phyloP scores from a whole-genome alignment of 1,139 yeast genomes.

The Yamadazyma diospyri region DNA sequence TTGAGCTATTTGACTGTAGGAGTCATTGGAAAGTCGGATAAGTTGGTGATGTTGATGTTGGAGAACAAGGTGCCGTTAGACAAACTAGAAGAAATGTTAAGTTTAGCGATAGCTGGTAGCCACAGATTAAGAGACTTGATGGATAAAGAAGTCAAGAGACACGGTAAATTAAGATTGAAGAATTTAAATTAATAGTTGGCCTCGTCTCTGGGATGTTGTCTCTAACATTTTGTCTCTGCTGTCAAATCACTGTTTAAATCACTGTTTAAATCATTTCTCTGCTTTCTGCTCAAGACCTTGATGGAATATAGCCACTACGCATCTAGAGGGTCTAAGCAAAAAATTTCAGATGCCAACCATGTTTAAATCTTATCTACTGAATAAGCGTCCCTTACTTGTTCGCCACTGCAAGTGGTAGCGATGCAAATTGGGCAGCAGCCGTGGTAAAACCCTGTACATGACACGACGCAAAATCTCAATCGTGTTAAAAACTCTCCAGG shows the following conservation, averaged over 20 bases:
- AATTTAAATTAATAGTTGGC: slow-evolving; percentile 15
- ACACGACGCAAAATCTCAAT: slow-evolving; percentile 5
- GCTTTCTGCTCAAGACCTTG: too few species aligned
- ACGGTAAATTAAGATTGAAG: slow-evolving; percentile 48
- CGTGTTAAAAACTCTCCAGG: slow-evolving; percentile 4
- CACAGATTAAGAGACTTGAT: slow-evolving; percentile 77
- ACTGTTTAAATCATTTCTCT: too few species aligned
- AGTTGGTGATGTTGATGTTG: slow-evolving; percentile 67
- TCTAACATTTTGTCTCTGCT: too few species aligned
- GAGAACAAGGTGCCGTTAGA: slow-evolving; percentile 89
- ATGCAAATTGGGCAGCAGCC: too few species aligned
- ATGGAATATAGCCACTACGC: too few species aligned
- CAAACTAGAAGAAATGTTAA: slow-evolving; percentile 67
- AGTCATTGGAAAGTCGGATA: slow-evolving; percentile 77
- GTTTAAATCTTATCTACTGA: too few species aligned
- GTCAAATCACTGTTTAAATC: too few species aligned
- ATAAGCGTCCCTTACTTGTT: too few species aligned
- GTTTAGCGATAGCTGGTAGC: slow-evolving; percentile 89
- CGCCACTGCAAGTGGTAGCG: too few species aligned
- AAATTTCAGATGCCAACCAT: too few species aligned
- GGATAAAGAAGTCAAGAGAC: slow-evolving; percentile 79
- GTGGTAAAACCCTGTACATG: slow-evolving; percentile 1
- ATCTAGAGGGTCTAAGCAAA: too few species aligned
- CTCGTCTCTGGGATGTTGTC: too few species aligned
- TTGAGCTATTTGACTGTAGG: slow-evolving; percentile 81